These are phyloP conservation scores for Cubamyces lactineus DNA, from an alignment of 768 basidiomycete genomes.

Conservation along the genomic window DNA sequence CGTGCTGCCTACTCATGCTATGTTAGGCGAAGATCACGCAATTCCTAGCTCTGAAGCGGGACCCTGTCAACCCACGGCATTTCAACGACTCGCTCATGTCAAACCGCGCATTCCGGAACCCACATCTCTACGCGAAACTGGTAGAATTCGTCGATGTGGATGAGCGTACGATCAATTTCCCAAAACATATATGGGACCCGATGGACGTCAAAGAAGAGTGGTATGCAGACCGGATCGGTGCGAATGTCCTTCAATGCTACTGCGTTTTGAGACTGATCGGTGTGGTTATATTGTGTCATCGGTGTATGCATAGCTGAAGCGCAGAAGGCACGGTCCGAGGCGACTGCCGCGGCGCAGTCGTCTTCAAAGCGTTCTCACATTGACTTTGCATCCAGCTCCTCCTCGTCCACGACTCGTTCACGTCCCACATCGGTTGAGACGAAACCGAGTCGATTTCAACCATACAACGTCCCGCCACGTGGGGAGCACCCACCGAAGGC, in stretches of 20 bases:
- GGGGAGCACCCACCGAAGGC: neutral
- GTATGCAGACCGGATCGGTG: constrained; percentile 81
- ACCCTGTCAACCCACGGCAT: constrained; percentile 69
- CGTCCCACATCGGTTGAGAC: neutral
- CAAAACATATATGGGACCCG: constrained; percentile 73
- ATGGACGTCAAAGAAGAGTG: constrained; percentile 64
- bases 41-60: constrained; percentile 74
- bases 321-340: constrained; percentile 47
- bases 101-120: constrained; percentile 92
- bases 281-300: no score
- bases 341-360: constrained; percentile 41
- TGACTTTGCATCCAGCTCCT: constrained; percentile 41
- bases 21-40: constrained; percentile 76
- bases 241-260: constrained; percentile 32
- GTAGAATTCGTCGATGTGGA: constrained; percentile 94
- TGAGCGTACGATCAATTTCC: constrained; percentile 86
- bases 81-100: constrained; percentile 97
- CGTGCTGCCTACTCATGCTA: neutral
- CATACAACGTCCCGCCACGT: neutral
- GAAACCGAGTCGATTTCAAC: constrained; percentile 7
- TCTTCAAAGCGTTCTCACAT: constrained; percentile 46
- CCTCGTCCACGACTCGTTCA: neutral
- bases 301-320: constrained; percentile 36
- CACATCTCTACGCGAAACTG: constrained; percentile 92
- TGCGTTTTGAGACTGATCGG: neutral